Conservation (phyloP, 2,329 filamentous ascomycete species). For the Penicillium sp. region DNA sequence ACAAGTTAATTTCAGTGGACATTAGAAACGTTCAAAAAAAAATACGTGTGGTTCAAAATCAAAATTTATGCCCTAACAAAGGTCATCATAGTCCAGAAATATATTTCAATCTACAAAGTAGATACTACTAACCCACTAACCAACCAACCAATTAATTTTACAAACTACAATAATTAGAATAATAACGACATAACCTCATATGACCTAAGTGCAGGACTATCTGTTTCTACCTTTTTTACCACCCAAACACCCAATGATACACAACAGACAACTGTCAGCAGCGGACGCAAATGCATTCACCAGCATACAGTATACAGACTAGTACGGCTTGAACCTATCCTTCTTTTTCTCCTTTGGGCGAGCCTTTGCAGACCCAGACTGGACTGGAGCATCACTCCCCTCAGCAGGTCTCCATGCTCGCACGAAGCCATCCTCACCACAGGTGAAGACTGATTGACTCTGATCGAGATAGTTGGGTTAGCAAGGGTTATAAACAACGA, state of each 20-base stretch:
- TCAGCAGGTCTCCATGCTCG: constrained; percentile 38
- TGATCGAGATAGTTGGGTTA: constrained; percentile 11
- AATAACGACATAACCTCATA: background rate
- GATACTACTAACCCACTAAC: background rate
- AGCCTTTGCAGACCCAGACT: constrained; percentile 22
- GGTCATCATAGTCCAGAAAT: background rate
- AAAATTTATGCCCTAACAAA: background rate
- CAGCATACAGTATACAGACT: constrained; percentile 9
- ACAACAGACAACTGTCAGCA: constrained; percentile 10
- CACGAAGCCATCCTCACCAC: constrained; percentile 46
- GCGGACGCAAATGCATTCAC: constrained; percentile 4
- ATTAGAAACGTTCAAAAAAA: background rate
- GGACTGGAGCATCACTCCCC: constrained; percentile 11
- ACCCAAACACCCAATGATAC: constrained; percentile 16
- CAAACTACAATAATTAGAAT: background rate
- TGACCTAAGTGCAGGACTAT: background rate
- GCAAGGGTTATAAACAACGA: background rate
- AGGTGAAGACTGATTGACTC: constrained; percentile 44
- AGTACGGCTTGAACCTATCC: constrained; percentile 42
- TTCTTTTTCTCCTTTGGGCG: constrained; percentile 37
- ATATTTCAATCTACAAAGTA: background rate
- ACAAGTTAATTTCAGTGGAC: background rate
- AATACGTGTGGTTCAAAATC: background rate
- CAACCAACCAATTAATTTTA: background rate
- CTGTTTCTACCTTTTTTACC: constrained; percentile 12